phyloP scores from a whole-genome alignment of 768 basidiomycete species.

The Neoboletus magnificus region DNA sequence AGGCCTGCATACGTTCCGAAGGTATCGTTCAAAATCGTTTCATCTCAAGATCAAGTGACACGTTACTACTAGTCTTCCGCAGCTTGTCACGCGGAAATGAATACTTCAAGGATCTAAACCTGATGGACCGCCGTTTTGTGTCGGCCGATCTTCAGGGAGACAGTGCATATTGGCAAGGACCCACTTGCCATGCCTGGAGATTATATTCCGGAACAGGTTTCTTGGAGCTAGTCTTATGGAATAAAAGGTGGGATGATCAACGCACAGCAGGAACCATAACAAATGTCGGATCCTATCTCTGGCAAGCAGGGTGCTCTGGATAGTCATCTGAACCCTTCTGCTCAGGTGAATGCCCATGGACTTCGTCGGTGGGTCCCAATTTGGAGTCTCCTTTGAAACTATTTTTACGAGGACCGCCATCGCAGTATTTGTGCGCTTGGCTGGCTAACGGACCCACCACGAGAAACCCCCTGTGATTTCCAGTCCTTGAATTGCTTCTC shows the following conservation, averaged over 20 bases:
- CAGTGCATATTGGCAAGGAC: neutral
- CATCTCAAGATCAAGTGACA: neutral
- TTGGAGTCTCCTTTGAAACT: neutral
- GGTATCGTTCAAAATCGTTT: neutral
- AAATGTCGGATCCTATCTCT: neutral
- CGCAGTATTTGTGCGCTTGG: neutral
- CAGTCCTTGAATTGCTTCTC: neutral
- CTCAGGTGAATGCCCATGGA: neutral
- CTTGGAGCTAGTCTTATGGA: no score
- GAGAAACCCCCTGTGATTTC: neutral
- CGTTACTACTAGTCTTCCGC: neutral
- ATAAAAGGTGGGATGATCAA: constrained; percentile 1
- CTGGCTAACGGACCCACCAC: neutral
- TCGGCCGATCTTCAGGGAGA: neutral
- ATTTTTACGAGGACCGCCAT: neutral
- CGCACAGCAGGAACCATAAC: neutral
- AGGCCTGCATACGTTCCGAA: neutral
- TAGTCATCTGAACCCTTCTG: neutral
- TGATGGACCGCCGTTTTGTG: neutral
- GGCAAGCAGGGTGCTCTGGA: neutral
- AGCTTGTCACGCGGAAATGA: constrained; percentile 7
- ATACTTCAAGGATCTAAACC: neutral
- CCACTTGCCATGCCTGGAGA: neutral
- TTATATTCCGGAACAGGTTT: neutral
- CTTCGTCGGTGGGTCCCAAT: neutral